Conservation (phyloP, 768 basidiomycete species). For the Agrocybe chaxingu region DNA sequence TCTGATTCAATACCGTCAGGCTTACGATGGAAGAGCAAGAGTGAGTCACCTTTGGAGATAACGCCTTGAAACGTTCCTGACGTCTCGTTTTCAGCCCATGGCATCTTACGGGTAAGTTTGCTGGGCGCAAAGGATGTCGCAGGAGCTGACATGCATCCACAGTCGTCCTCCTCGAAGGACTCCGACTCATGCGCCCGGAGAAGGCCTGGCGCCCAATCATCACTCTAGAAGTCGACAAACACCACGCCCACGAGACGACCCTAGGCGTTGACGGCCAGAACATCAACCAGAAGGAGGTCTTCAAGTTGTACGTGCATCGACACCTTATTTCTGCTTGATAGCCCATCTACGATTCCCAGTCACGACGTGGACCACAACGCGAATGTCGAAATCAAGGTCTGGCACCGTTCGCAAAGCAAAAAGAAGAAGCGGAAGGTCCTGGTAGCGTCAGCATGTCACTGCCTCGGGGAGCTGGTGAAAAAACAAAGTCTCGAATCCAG, state of each 20-base stretch:
- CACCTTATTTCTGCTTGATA: background rate
- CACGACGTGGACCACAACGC: conserved; percentile 36
- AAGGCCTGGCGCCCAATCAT: conserved; percentile 69
- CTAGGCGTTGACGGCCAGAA: conserved; percentile 72
- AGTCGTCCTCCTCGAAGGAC: conserved; percentile 42
- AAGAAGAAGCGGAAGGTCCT: conserved; percentile 59
- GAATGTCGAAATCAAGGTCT: conserved; percentile 50
- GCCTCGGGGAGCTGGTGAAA: conserved; percentile 51
- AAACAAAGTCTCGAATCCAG: conserved; percentile 44
- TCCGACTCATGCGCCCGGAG: conserved; percentile 52
- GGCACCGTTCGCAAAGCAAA: conserved; percentile 58
- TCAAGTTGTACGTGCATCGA: conserved; percentile 46
- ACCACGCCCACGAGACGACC: conserved; percentile 48
- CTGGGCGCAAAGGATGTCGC: background rate
- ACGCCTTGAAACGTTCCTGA: too few species aligned
- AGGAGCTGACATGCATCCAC: background rate
- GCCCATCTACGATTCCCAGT: conserved; percentile 24
- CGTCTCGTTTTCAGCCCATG: conserved; percentile 22
- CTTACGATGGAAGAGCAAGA: too few species aligned
- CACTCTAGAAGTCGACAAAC: conserved; percentile 50
- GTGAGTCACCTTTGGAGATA: too few species aligned
- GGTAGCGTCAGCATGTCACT: conserved; percentile 48
- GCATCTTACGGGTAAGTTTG: conserved; percentile 27
- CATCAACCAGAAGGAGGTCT: conserved; percentile 54
- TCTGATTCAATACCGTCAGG: too few species aligned